phyloP scores from a whole-genome alignment of 108 stramenopile species.

The Fistulifera pelliculosa region DNA sequence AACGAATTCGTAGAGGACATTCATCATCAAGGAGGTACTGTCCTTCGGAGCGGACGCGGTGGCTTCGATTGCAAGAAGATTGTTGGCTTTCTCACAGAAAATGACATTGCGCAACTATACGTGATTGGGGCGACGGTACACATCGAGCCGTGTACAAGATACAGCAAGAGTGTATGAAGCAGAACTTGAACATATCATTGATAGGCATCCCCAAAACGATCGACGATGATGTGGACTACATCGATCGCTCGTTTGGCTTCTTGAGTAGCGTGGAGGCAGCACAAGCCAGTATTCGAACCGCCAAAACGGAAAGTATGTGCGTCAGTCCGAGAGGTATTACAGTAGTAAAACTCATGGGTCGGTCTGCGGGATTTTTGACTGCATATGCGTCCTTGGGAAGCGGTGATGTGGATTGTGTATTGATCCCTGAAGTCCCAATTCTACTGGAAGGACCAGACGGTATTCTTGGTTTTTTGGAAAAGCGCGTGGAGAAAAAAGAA shows the following conservation, averaged over 20 bases:
- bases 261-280: conserved; percentile 70
- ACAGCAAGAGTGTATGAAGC: conserved; percentile 26
- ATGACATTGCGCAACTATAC: conserved; percentile 48
- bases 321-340: too few species aligned
- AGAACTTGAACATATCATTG: conserved; percentile 43
- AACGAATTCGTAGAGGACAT: too few species aligned
- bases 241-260: conserved; percentile 86
- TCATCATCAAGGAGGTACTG: too few species aligned
- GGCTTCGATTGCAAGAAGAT: conserved; percentile 65
- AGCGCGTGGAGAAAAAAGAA: conserved; percentile 27
- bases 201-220: too few species aligned
- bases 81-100: conserved; percentile 24
- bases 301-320: too few species aligned
- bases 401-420: too few species aligned
- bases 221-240: conserved; percentile 72
- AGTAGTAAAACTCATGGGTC: too few species aligned
- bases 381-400: too few species aligned
- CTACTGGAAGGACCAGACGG: conserved; percentile 74
- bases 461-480: conserved; percentile 53
- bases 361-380: too few species aligned
- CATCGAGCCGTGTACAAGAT: conserved; percentile 60
- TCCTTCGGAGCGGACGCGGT: too few species aligned
- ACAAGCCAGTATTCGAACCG: too few species aligned
- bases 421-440: conserved; percentile 75
- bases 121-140: conserved; percentile 88